A percentile compares a stretch with the other conserved stretches of the same genome.
Evolutionary conservation across 495 filamentous ascomycete species (phyloP).

Genomic region (Penicillium longicatenatum): DNA sequence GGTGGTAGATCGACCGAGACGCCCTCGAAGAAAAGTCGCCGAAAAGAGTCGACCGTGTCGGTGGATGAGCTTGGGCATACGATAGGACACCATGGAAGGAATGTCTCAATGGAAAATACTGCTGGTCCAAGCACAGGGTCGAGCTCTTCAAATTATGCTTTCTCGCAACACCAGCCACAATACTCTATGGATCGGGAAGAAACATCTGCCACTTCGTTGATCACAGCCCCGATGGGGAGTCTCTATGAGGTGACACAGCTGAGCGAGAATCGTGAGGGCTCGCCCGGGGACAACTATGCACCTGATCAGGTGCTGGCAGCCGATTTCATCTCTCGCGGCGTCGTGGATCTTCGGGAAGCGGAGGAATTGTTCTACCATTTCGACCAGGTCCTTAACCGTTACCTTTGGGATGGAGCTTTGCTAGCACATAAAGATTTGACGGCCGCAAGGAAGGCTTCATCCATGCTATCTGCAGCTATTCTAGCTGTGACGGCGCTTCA

Average conservation of each 20-base stretch:
- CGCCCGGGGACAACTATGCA: constrained; percentile 36
- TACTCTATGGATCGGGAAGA: constrained; percentile 48
- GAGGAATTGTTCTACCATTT: constrained; percentile 53
- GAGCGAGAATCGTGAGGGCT: constrained; percentile 46
- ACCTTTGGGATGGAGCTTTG: constrained; percentile 53
- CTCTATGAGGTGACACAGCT: constrained; percentile 62
- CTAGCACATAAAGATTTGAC: constrained; percentile 46
- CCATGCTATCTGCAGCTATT: constrained; percentile 52
- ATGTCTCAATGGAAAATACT: constrained; percentile 19
- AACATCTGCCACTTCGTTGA: constrained; percentile 43
- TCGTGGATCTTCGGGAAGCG: constrained; percentile 50
- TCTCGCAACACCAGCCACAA: constrained; percentile 30
- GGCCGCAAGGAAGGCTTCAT: constrained; percentile 50
- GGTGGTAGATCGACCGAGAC: constrained; percentile 38
- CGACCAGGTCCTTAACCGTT: constrained; percentile 54
- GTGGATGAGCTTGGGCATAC: constrained; percentile 32
- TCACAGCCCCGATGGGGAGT: constrained; percentile 60
- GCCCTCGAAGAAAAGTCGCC: constrained; percentile 36
- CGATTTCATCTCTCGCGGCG: constrained; percentile 55
- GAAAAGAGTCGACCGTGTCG: constrained; percentile 44
- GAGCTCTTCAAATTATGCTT: constrained; percentile 22
- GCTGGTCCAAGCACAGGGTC: constrained; percentile 15
- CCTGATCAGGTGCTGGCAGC: constrained; percentile 44
- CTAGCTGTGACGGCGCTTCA: constrained; percentile 56
- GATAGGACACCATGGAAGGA: constrained; percentile 16